phyloP scores from a whole-genome alignment of 495 filamentous ascomycete genomes.

The Hypoxylon rickii region DNA sequence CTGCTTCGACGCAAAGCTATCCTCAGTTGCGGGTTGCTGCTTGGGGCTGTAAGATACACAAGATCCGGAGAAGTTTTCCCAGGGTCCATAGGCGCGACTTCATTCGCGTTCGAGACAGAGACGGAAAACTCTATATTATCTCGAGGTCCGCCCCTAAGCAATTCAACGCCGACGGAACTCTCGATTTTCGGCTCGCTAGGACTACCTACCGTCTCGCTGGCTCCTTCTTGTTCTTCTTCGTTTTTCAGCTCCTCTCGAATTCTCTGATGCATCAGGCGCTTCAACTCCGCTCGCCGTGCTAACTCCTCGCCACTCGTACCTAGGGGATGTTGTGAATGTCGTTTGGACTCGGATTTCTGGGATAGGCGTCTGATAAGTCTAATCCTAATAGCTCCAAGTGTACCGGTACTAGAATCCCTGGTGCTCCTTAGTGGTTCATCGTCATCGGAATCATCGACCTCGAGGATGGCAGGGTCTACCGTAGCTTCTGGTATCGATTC shows the following conservation, averaged over 20 bases:
- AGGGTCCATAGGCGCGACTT: conserved; percentile 9
- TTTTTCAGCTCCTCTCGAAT: conserved; percentile 57
- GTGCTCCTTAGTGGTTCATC: conserved; percentile 35
- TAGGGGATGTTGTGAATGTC: conserved; percentile 46
- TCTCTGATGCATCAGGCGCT: conserved; percentile 53
- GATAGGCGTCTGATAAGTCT: conserved; percentile 54
- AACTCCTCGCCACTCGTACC: conserved; percentile 54
- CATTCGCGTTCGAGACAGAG: conserved; percentile 21
- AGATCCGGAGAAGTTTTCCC: background rate
- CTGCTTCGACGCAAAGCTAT: conserved; percentile 31
- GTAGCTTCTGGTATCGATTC: conserved; percentile 30
- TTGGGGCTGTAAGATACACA: background rate
- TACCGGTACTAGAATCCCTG: conserved; percentile 39
- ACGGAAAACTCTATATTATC: conserved; percentile 49
- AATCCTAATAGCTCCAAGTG: conserved; percentile 45
- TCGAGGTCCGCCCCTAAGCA: conserved; percentile 45
- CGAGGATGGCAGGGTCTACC: conserved; percentile 38
- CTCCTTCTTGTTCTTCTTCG: conserved; percentile 38
- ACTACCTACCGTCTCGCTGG: conserved; percentile 7
- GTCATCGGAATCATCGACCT: conserved; percentile 51
- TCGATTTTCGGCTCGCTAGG: conserved; percentile 9
- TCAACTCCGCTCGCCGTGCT: conserved; percentile 55
- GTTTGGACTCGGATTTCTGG: conserved; percentile 44
- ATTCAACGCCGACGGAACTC: conserved; percentile 16
- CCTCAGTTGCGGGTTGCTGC: conserved; percentile 1